Percentiles rank a stretch among this genome's conserved stretches.
Conservation (phyloP, 129 eudicot genomes). For the Saposhnikovia divaricata region DNA sequence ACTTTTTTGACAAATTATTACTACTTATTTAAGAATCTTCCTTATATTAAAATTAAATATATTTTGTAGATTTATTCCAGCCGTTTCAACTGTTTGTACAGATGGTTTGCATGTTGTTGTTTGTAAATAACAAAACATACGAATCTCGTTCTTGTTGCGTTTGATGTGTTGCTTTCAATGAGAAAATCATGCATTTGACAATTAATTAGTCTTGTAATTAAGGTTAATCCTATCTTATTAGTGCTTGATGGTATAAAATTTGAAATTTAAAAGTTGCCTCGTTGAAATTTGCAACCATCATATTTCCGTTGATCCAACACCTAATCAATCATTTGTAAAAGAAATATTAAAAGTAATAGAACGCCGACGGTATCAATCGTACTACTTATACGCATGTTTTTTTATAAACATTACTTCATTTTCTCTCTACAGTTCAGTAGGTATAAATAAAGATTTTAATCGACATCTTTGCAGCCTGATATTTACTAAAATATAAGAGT, state of each 20-base stretch:
- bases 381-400: no score
- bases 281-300: not conserved
- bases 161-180: not conserved
- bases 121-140: not conserved
- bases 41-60: not conserved
- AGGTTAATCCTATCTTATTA: not conserved
- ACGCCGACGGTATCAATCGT: not conserved
- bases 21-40: not conserved
- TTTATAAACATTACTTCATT: no score
- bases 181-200: not conserved
- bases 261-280: not conserved
- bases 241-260: not conserved
- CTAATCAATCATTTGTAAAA: not conserved
- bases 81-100: not conserved
- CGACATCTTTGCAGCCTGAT: no score
- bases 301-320: not conserved
- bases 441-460: no score
- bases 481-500: no score
- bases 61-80: not conserved
- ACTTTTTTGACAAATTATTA: not conserved
- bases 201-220: not conserved
- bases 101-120: conserved; percentile 4
- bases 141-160: not conserved
- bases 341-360: no score
- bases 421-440: no score